Base-by-base conservation (phyloP, 495 filamentous ascomycete species). In the Elasticomyces elasticus region DNA sequence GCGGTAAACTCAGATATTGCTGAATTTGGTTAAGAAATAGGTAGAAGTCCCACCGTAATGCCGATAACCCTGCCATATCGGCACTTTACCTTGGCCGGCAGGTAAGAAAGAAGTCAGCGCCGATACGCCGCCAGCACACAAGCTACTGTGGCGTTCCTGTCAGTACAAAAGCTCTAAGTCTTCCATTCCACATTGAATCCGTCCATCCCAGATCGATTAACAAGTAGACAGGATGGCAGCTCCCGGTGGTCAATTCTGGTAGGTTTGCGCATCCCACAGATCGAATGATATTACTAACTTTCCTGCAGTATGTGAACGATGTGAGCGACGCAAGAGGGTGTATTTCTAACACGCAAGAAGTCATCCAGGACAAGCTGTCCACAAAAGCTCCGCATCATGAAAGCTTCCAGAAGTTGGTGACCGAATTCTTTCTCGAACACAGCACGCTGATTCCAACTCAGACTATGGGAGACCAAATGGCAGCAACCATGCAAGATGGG, bases 401-500 rank as follows among this genome's bases (percentile, higher is more conserved):
- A n/a, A 81, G 79, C 20, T 83, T 86, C 63, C 72, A 80, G 38
- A 40, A 54, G 51, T 54, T 5, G 40, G 48, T 38, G 12, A 3
- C 19, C 5, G 30, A 9, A 20, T 24, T 33, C n/a, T 10, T 33
- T 28, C 24, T 12, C 24, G 11, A 19, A 30, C 9, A 13, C 10
- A 33, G 26, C n/a, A 17, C 19, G 38, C 50, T 46, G 25, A 52
- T 22, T 15, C 2, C 24, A 13, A 51, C 66, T 78, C 19, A 79
- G 30, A 22, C 69, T 91, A 38, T 91, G 86, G 86, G 83, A 88
- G 69, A 82, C 81, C 3, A 87, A 87, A 67, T 91, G 85, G 86
- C 81, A 82, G 5, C 17, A 49, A 23, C 33, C 83, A 74, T 83
- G 80, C 64, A 56, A 63, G 33, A 79, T 79, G 66, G 74, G 79